Conservation (phyloP, 306 rosid species). For the Ceratonia siliqua region DNA sequence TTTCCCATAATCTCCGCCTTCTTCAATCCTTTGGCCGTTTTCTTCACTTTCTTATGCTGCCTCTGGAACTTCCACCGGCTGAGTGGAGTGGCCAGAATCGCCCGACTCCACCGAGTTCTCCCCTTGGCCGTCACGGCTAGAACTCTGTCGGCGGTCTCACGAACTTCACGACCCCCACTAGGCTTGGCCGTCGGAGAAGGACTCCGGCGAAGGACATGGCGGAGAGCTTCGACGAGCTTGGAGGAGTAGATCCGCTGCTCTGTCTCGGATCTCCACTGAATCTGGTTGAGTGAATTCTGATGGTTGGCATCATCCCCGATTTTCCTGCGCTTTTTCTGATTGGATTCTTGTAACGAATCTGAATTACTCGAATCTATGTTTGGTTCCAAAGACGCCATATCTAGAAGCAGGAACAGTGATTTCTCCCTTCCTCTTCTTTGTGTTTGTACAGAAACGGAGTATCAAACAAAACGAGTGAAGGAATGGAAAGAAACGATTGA, state of each 20-base stretch:
- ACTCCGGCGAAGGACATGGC: slow-evolving; percentile 39
- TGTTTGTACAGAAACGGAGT: neutral
- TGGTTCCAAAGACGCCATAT: slow-evolving; percentile 46
- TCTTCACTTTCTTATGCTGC: slow-evolving; percentile 47
- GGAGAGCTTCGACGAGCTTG: slow-evolving; percentile 65
- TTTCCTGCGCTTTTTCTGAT: slow-evolving; percentile 56
- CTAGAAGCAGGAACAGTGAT: neutral
- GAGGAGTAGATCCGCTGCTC: slow-evolving; percentile 77
- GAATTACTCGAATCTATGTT: slow-evolving; percentile 29
- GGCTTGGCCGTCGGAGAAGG: slow-evolving; percentile 32
- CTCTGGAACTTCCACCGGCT: slow-evolving; percentile 28
- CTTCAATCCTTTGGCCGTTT: slow-evolving; percentile 35
- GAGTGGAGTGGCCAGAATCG: slow-evolving; percentile 60
- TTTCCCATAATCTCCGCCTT: slow-evolving; percentile 34
- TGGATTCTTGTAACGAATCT: slow-evolving; percentile 38
- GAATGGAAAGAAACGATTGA: neutral
- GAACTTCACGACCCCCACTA: slow-evolving; percentile 35
- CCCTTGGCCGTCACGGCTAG: slow-evolving; percentile 77
- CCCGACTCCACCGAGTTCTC: slow-evolving; percentile 87
- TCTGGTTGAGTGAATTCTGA: slow-evolving; percentile 11
- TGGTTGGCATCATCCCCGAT: slow-evolving; percentile 23
- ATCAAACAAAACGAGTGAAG: neutral
- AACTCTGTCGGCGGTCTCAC: slow-evolving; percentile 69
- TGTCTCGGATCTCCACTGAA: slow-evolving; percentile 67
- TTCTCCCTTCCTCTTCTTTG: neutral